Base-by-base conservation (phyloP, 768 basidiomycete species). In the Termitomyces sp. region DNA sequence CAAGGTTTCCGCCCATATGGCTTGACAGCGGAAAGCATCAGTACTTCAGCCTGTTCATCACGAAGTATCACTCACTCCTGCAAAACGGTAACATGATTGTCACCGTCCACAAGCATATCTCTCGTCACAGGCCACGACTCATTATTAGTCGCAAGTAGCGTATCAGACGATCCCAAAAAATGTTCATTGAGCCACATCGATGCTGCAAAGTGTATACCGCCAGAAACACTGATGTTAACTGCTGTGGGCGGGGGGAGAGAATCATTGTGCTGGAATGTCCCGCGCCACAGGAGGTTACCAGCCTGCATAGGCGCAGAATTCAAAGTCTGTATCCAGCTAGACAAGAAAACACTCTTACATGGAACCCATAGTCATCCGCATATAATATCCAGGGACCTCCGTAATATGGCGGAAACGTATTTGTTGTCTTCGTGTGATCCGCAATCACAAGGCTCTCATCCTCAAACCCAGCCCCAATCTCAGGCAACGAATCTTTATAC, bases 1-100 rank as follows among this genome's bases (percentile, higher is more conserved):
- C 62, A 20, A 63, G 55, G n/a, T 63, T 63, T 43, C 59, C 59
- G 4, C 62, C 62, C 62, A 63, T 63, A 50, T 63, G 59, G n/a
- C 62, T 63, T 33, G 2, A 52, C 26, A 45, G 18, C 6, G 10
- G 24, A 8, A 11, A 8, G 28, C 3, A 14, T 59, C 24, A 24
- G 43, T 14, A 43, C 9, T 10, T 18, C 5, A 13, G 9, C 10
- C 22, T 30, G 41, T 2, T 8, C 6, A 54, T 3, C 10, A 28
- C 35, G 2, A 5, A 50, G n/a, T 8, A 13, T 5, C 3, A 44
- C 62, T 41, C 36, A 60, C 62, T 63, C 62, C 28, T 63, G 62
- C 50, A 63, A 44, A 13, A 63, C 54, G 0, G 49, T 57, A 13
- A 63, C 57, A 47, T 46, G 40, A 44, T 63, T 63, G 9, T 58